These are phyloP conservation scores for Thelonectria rubi DNA, from an alignment of 2,329 filamentous ascomycete species.

Conservation along the genomic window DNA sequence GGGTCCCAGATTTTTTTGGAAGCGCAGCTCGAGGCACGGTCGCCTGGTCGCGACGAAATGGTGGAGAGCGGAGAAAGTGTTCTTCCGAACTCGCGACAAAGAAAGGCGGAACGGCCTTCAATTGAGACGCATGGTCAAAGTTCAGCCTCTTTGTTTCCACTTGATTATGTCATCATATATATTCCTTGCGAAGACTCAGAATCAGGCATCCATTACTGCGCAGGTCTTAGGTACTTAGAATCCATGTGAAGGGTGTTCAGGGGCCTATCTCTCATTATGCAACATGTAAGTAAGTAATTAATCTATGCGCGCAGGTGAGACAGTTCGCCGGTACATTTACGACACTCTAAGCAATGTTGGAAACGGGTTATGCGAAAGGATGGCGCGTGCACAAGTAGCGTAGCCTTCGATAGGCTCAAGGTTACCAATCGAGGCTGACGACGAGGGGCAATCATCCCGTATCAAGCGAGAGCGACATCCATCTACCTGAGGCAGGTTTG, in stretches of 20 bases:
- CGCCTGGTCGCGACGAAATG: constrained; percentile 42
- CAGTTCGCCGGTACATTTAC: constrained; percentile 2
- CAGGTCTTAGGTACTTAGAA: too few species aligned
- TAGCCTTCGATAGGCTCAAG: background rate
- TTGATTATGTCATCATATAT: constrained; percentile 16
- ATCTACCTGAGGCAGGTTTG: constrained; percentile 26
- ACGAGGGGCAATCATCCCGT: constrained; percentile 2
- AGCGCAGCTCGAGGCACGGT: constrained; percentile 40
- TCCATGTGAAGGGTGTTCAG: constrained; percentile 1
- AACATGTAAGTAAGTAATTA: constrained; percentile 4
- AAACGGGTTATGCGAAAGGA: too few species aligned
- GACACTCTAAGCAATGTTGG: background rate
- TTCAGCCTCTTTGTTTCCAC: background rate
- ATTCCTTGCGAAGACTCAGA: too few species aligned
- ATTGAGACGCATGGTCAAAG: background rate
- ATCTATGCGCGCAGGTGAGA: constrained; percentile 9
- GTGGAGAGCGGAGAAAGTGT: constrained; percentile 31
- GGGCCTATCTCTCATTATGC: constrained; percentile 4
- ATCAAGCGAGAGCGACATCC: background rate
- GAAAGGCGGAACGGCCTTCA: too few species aligned
- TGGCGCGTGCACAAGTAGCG: background rate
- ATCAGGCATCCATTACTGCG: too few species aligned
- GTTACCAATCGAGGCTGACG: background rate
- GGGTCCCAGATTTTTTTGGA: constrained; percentile 40
- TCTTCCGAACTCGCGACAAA: constrained; percentile 11